Evolutionary conservation across 768 basidiomycete species (phyloP), one percentile per base, ranked within the genome.

Genomic region (Pulveroboletus sp.): DNA sequence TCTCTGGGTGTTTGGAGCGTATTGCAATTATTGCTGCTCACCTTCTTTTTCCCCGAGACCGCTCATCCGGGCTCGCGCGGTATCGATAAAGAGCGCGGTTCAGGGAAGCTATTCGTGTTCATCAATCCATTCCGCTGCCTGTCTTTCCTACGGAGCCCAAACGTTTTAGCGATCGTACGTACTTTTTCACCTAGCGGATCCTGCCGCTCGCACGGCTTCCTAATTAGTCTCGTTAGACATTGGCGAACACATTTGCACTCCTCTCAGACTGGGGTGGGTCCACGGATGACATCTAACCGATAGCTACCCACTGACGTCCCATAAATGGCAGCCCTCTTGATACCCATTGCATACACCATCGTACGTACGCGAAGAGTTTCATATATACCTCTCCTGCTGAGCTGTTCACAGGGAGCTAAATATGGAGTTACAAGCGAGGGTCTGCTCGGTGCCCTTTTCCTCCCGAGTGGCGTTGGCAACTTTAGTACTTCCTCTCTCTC

Each of bases 31-130:
- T 6, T 74, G 6, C 51, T 69, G 6, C 69, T 85, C 31, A 43
- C 61, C 2, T 36, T 75, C 4, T 73, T 73, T 44, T 73, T 85
- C n/a, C 85, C 84, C 0, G 86, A 88, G 57, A 87, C 85, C 2
- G 78, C 76, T 43, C 81, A 83, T 56, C 84, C 84, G 1, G 76
- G 80, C 6, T 59, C 74, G 1, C 69, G 75, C 33, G 79, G 82
- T 0, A 69, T 84, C 3, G 82, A 83, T 46, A 79, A 79, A 51
- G 49, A 62, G 4, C 48, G 47, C 27, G 53, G 59, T 4, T 53
- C 55, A 2, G 57, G 50, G 4, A 21, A 21, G 21, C 21, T 21
- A 21, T 21, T 21, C 21, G 21, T 21, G 4, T 21, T 21, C 21
- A 21, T 21, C 21, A 21, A 21, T 21, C 21, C 21, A 21, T 21